Evolutionary conservation across 1,284 basidiomycete genomes (phyloP).

Genomic region (Ustilago bromivora): DNA sequence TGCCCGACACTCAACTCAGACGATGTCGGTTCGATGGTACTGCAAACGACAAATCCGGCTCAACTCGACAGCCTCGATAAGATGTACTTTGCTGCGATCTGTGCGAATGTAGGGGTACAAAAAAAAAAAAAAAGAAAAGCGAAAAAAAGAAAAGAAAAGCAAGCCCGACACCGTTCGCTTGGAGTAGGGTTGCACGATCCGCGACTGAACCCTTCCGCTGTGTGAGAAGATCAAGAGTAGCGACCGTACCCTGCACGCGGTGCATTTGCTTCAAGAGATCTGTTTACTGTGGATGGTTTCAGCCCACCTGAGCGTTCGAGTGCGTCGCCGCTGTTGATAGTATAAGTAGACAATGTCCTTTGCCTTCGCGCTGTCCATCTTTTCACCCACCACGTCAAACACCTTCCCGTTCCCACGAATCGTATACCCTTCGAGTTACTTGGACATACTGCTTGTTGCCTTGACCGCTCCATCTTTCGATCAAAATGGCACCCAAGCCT

Average conservation of each 20-base stretch:
- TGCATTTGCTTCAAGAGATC: no score
- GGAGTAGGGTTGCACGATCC: slow-evolving; percentile 11
- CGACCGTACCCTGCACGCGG: slow-evolving; percentile 10
- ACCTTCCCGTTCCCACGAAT: neutral
- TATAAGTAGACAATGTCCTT: slow-evolving; percentile 14
- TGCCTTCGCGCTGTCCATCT: neutral
- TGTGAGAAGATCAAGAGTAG: slow-evolving; percentile 5
- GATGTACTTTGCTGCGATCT: neutral
- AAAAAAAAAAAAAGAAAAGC: no score
- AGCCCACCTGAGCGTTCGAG: neutral
- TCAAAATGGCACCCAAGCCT: slow-evolving; percentile 48
- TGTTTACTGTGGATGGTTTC: neutral
- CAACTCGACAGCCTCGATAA: slow-evolving; percentile 1
- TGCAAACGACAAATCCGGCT: neutral
- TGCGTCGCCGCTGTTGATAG: neutral
- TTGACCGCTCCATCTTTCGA: neutral
- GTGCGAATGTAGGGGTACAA: neutral
- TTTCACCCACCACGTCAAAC: neutral
- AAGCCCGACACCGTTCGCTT: slow-evolving; percentile 3
- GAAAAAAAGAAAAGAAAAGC: no score
- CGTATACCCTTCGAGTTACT: neutral
- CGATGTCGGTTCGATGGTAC: neutral
- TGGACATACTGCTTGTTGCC: neutral
- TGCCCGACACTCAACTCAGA: slow-evolving; percentile 2
- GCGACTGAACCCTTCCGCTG: slow-evolving; percentile 33